Base-by-base conservation (phyloP, 106 monocot genomes). In the Dendrobium nobile region DNA sequence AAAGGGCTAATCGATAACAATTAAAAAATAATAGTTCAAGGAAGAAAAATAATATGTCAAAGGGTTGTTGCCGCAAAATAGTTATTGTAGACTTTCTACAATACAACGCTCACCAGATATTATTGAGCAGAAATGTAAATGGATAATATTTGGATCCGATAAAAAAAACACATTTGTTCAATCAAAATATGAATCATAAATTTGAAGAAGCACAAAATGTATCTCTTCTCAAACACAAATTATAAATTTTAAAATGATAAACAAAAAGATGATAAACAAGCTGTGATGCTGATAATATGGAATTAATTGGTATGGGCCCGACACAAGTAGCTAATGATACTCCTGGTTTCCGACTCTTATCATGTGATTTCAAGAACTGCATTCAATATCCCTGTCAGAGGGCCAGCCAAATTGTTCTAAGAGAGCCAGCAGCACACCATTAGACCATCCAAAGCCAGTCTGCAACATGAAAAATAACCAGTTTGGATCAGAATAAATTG, bases 371-470 rank as follows among this genome's bases (percentile, higher is more conserved):
- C 64, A 10, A 6, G 5, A 65, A 65, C 9, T 7, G 74, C 94
- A 91, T 54, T 27, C 59, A 17, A 98, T 86, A 44, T 88, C 79
- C 47, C 80, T 86, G 65, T 95, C 86, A 64, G 6, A 67, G 41
- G 92, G 89, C 98, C 94, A 98, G n/a, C 98, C 98, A 79, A 92
- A 98, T 68, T 94, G 88, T 68, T 98, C 98, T 24, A 95, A 73
- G 44, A 94, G 91, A 67, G 94, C 92, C 40, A 98, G 82, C 42
- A 95, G 81, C 51, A 94, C 98, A 79, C 98, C 98, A 45, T 98
- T 98, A 17, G 94, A 89, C 98, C 98, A 98, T n/a, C 98, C 98
- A 85, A 98, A 95, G 42, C 98, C 94, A 68, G 92, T 92, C 98
- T 98, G 85, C 78, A 80, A 0, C 70, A 70, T 37, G 10, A 22